These are phyloP conservation scores for Cladosporium oxysporum DNA, from an alignment of 2,329 filamentous ascomycete species.

Conservation along the genomic window DNA sequence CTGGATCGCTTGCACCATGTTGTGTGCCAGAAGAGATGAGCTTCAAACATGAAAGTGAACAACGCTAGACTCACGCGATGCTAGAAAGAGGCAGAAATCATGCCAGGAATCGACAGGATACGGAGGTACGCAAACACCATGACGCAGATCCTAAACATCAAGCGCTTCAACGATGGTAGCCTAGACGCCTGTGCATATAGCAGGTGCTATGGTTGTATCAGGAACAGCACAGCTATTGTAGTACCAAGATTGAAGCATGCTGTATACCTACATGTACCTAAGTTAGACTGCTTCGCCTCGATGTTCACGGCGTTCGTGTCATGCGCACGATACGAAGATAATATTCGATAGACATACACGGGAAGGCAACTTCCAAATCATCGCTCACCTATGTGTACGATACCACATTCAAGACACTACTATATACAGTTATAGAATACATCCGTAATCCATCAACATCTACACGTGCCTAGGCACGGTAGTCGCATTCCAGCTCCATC, in stretches of 20 bases:
- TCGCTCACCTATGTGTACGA: not conserved
- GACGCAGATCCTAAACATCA: not conserved
- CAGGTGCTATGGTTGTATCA: not conserved
- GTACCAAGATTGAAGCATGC: not conserved
- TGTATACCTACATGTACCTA: not conserved
- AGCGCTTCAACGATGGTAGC: not conserved
- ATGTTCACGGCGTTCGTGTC: not conserved
- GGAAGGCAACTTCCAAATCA: not conserved
- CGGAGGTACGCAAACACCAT: not conserved
- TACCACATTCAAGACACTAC: not conserved
- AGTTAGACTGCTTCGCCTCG: not conserved
- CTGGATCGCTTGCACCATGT: not conserved
- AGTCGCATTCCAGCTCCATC: not conserved
- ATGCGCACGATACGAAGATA: not conserved
- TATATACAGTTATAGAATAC: not conserved
- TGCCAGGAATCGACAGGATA: not conserved
- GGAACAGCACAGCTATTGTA: not conserved
- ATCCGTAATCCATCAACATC: not conserved
- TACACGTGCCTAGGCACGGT: not conserved
- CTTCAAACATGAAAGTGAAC: not conserved
- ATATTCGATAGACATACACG: not conserved
- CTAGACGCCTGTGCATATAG: not conserved
- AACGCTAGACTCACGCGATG: not conserved
- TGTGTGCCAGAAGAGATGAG: not conserved
- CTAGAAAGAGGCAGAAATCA: not conserved